Conservation (phyloP, 345 rosid genomes). For the Aegle marmelos region DNA sequence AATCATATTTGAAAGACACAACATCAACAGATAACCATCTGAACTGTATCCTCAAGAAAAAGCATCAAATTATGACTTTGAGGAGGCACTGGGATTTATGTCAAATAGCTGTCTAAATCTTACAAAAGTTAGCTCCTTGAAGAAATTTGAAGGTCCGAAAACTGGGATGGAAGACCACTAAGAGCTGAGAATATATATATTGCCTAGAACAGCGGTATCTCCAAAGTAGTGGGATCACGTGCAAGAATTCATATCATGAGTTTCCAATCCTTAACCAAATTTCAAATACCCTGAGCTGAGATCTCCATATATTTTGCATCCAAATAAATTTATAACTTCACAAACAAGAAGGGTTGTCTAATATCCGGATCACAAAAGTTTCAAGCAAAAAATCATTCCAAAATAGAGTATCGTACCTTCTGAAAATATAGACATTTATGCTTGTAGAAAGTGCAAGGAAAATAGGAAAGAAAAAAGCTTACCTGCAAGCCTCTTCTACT, state of each 20-base stretch:
- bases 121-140: neutral
- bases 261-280: neutral
- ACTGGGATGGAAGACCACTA: neutral
- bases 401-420: neutral
- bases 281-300: neutral
- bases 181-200: neutral
- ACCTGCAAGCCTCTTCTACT: conserved; percentile 93
- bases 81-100: neutral
- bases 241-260: neutral
- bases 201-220: neutral
- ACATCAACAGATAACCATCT: neutral
- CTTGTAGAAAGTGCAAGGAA: neutral
- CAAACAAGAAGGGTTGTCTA: neutral
- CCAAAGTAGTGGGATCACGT: neutral
- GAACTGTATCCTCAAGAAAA: neutral
- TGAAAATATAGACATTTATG: neutral
- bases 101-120: neutral
- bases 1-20: neutral
- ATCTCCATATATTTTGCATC: neutral
- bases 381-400: neutral
- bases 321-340: neutral
- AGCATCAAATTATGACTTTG: neutral
- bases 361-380: neutral
- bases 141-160: neutral
- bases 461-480: conserved; percentile 7